Evolutionary conservation across 352 stramenopile genomes (phyloP), one percentile per base, ranked within the genome.

Genomic region (Plasmopara halstedii): DNA sequence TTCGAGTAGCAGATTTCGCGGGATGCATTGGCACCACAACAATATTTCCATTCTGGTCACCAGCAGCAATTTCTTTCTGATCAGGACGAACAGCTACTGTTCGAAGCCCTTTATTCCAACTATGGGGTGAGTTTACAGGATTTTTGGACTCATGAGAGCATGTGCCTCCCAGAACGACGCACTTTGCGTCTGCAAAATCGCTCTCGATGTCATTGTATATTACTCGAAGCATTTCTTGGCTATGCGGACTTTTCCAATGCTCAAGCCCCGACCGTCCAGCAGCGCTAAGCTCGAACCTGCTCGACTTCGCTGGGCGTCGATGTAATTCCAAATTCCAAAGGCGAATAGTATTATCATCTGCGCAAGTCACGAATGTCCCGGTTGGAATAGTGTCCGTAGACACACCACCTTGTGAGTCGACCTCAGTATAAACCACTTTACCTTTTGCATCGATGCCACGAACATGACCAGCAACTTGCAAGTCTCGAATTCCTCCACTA

Each of bases 251-350:
- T 44, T 70, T 75, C 76, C 75, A 89, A 6, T 52, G 41, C 22
- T 66, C 65, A 17, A 46, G 39, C 8, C 58, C 48, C 6, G 49
- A 40, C 13, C 32, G 45, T 29, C 11, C 25, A 0, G 60, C 50
- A 23, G 41, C 46, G 31, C 4, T 31, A 0, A 31, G 21, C 7
- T 63, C 51, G 25, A 73, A 68, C 1, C 66, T 58, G 53, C 49
- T 72, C 14, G 49, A 34, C 42, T 58, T 56, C 11, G 41, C 35
- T 38, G 54, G 46, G 43, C 64, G 48, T 50, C 81, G 80, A 53
- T 86, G 68, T 7, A 82, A 37, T 20, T 90, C 79, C 20, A 95
- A 50, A 48, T 95, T 73, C 87, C 87, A 96, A 6, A 95, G 59
- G 1, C 84, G 69, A 15, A 94, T 46, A 0, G 85, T 95, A 44